Evolutionary conservation across 2,329 filamentous ascomycete genomes (phyloP).

Genomic region (Didymella glomerata): DNA sequence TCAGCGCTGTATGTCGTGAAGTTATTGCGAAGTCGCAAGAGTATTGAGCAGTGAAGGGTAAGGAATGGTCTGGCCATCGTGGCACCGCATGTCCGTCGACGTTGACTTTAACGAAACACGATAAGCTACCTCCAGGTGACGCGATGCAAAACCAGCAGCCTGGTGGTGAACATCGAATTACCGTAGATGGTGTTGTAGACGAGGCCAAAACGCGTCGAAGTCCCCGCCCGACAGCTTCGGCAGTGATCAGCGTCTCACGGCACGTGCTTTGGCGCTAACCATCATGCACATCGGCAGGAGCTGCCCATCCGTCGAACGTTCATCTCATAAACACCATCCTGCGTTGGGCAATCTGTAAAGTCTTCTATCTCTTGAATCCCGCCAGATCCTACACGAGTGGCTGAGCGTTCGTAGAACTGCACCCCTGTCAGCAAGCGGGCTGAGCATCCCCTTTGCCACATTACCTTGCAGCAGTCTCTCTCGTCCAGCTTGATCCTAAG

Average conservation of each 20-base stretch:
- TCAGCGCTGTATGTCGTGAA: not conserved
- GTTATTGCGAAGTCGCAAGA: not conserved
- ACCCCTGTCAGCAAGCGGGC: not conserved
- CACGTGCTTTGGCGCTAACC: not conserved
- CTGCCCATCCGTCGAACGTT: slow-evolving; percentile 8
- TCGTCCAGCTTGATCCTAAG: not conserved
- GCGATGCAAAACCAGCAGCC: not conserved
- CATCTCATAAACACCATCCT: not conserved
- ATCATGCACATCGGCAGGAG: slow-evolving; percentile 8
- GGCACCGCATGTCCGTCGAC: not conserved
- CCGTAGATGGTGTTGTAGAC: not conserved
- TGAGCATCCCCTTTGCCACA: not conserved
- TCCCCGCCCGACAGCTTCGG: not conserved
- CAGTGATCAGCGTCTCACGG: slow-evolving; percentile 2
- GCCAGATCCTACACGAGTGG: not conserved
- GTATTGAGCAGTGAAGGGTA: not conserved
- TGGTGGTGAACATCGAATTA: no score
- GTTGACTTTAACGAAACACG: not conserved
- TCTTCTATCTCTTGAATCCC: not conserved
- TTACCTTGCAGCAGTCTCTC: not conserved
- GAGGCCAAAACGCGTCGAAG: slow-evolving; percentile 2
- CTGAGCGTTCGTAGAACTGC: no score
- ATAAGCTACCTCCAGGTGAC: no score
- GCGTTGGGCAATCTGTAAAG: not conserved
- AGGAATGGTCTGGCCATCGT: not conserved